Evolutionary conservation across 495 filamentous ascomycete genomes (phyloP).

Genomic region (Hapsidospora chrysogenum): DNA sequence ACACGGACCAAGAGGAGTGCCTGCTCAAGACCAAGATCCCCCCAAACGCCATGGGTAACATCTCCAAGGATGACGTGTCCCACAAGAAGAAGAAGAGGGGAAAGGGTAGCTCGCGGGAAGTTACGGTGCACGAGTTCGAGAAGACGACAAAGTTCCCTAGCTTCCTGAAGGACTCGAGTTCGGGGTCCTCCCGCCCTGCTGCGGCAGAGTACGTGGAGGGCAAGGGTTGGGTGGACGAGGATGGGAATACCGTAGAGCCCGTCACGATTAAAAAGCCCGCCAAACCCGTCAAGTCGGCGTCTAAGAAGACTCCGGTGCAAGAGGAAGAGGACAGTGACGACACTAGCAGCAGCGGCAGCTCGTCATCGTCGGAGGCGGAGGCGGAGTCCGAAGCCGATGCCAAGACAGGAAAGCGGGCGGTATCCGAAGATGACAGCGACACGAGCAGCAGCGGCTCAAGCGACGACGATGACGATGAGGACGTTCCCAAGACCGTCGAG

Average conservation of each 20-base stretch:
- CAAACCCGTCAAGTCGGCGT: slow-evolving; percentile 4
- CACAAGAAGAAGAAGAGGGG: slow-evolving; percentile 38
- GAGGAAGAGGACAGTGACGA: slow-evolving; percentile 9
- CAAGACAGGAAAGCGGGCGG: neutral
- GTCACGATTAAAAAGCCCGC: slow-evolving; percentile 13
- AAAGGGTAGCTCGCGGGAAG: slow-evolving; percentile 30
- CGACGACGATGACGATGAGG: neutral
- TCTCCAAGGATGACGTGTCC: slow-evolving; percentile 17
- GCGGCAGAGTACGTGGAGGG: slow-evolving; percentile 49
- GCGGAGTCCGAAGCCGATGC: slow-evolving; percentile 10
- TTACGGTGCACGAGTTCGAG: slow-evolving; percentile 65
- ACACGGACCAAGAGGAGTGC: slow-evolving; percentile 60
- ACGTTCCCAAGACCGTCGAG: neutral
- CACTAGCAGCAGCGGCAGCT: slow-evolving; percentile 16
- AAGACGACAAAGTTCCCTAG: slow-evolving; percentile 61
- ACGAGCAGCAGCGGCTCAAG: slow-evolving; percentile 1
- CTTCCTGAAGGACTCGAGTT: slow-evolving; percentile 47
- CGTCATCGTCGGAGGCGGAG: slow-evolving; percentile 4
- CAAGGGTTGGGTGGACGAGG: slow-evolving; percentile 75
- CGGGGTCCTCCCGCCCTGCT: slow-evolving; percentile 12
- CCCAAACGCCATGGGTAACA: slow-evolving; percentile 27
- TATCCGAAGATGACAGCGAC: slow-evolving; percentile 1
- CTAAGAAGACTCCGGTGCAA: slow-evolving; percentile 5
- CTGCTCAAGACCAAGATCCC: slow-evolving; percentile 73
- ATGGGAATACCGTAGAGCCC: slow-evolving; percentile 56